Conservation (phyloP, 129 eudicot species). For the Lonicera japonica region DNA sequence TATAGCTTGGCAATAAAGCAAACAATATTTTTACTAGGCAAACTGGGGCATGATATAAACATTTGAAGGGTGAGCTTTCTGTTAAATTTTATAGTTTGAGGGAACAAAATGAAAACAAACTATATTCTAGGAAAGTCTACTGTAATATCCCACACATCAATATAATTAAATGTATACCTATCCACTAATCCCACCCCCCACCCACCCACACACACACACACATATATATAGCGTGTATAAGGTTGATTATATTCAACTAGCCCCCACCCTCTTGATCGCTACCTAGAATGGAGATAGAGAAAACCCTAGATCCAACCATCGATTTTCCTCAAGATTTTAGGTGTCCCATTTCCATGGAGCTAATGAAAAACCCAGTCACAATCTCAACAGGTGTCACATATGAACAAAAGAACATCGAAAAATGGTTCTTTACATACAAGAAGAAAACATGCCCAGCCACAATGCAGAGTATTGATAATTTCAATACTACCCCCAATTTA, state of each 20-base stretch:
- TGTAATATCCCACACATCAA: too few relatives aligned
- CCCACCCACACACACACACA: too few relatives aligned
- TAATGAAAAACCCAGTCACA: slow-evolving; percentile 80
- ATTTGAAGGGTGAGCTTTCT: too few relatives aligned
- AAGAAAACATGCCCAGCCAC: slow-evolving; percentile 79
- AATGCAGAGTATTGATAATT: slow-evolving; percentile 50
- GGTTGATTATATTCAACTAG: not conserved
- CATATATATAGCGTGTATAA: not conserved
- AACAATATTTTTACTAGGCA: too few relatives aligned
- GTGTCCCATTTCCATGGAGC: slow-evolving; percentile 89
- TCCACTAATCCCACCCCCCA: too few relatives aligned
- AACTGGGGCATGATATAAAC: too few relatives aligned
- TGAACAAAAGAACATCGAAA: slow-evolving; percentile 66
- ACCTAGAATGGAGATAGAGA: not conserved
- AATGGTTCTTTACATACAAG: slow-evolving; percentile 60
- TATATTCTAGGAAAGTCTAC: too few relatives aligned
- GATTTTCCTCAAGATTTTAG: slow-evolving; percentile 77
- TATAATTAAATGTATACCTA: too few relatives aligned
- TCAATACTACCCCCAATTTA: slow-evolving; percentile 60
- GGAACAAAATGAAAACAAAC: too few relatives aligned
- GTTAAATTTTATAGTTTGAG: too few relatives aligned
- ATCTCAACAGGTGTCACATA: slow-evolving; percentile 79
- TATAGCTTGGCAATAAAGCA: too few relatives aligned
- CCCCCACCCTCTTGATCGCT: not conserved
- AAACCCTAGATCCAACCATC: slow-evolving; percentile 2